These are phyloP conservation scores for Vitis hybrid DNA, from an alignment of 177 flowering plant species.

Conservation along the genomic window DNA sequence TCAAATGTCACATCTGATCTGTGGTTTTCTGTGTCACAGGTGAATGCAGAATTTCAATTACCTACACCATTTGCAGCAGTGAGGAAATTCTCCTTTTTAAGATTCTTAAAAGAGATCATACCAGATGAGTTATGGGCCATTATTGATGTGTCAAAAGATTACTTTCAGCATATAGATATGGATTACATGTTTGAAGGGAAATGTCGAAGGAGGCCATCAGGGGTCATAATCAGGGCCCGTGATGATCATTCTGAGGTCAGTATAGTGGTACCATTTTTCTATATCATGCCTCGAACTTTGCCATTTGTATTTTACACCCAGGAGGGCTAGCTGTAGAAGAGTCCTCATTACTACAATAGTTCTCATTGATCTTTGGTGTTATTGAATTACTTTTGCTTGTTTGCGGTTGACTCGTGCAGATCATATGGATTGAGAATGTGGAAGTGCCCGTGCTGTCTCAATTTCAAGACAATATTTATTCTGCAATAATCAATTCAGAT, in stretches of 20 bases:
- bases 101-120: neutral
- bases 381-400: neutral
- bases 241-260: slow-evolving; percentile 3
- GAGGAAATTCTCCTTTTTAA: slow-evolving; percentile 4
- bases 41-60: slow-evolving; percentile 11
- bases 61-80: neutral
- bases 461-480: neutral
- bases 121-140: slow-evolving; percentile 5
- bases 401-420: neutral
- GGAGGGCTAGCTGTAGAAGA: no score
- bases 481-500: neutral
- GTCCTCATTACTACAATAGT: no score
- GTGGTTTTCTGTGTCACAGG: neutral
- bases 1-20: neutral
- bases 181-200: neutral
- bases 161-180: neutral
- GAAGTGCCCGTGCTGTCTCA: neutral
- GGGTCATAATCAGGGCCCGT: neutral
- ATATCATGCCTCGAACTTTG: neutral
- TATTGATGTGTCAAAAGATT: slow-evolving; percentile 8
- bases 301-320: no score
- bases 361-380: neutral
- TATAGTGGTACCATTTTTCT: neutral
- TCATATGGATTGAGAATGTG: slow-evolving; percentile 14
- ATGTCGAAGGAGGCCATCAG: slow-evolving; percentile 10